A percentile compares a stretch with the other conserved stretches of the same genome.
phyloP scores from a whole-genome alignment of 1,284 basidiomycete genomes.

The Pisolithus thermaeus region DNA sequence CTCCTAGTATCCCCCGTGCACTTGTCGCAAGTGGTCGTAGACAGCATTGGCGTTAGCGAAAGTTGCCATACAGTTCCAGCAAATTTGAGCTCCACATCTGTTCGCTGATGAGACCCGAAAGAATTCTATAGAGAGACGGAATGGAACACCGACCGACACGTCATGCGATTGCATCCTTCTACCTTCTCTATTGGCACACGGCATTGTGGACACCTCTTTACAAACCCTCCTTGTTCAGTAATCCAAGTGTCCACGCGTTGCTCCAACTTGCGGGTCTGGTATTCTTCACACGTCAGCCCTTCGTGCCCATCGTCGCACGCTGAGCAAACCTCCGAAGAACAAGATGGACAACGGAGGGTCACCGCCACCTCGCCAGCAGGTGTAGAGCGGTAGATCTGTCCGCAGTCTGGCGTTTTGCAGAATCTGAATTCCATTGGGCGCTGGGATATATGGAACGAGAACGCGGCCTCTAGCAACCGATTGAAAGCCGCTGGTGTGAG shows the following conservation, averaged over 20 bases:
- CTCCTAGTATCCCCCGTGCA: constrained; percentile 33
- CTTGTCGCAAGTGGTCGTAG: constrained; percentile 40
- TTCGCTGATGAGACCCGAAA: background rate
- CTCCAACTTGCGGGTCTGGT: constrained; percentile 17
- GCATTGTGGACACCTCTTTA: constrained; percentile 32
- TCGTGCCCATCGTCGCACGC: constrained; percentile 29
- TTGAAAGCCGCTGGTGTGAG: constrained; percentile 34
- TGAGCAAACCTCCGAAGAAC: constrained; percentile 27
- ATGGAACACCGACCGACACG: constrained; percentile 21
- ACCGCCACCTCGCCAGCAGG: constrained; percentile 15
- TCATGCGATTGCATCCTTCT: constrained; percentile 48
- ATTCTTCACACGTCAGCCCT: constrained; percentile 41
- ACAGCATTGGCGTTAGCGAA: constrained; percentile 27
- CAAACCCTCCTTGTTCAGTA: constrained; percentile 8
- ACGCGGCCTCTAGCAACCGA: constrained; percentile 35
- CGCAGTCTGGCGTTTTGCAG: constrained; percentile 48
- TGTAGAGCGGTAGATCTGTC: constrained; percentile 38
- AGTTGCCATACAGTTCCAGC: constrained; percentile 37
- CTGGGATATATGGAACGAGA: constrained; percentile 34
- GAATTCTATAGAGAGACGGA: background rate
- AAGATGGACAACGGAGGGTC: constrained; percentile 34
- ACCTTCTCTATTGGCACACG: constrained; percentile 37
- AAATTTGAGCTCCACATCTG: constrained; percentile 42
- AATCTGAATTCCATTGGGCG: constrained; percentile 40
- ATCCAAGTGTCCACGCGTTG: constrained; percentile 17